Evolutionary conservation across 768 basidiomycete species (phyloP).

Genomic region (Pulveroboletus ravenelii): DNA sequence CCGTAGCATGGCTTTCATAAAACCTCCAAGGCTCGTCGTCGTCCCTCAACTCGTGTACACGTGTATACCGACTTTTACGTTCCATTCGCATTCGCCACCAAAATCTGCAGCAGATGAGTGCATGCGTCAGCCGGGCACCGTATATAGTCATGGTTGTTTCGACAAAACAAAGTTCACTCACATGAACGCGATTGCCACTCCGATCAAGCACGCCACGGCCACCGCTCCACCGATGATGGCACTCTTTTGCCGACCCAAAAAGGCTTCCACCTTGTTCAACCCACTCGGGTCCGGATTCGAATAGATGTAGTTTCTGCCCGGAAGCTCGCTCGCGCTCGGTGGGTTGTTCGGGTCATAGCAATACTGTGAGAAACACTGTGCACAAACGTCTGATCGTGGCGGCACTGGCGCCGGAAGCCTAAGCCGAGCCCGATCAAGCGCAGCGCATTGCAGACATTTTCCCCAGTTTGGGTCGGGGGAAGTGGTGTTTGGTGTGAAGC

Average conservation of each 20-base stretch:
- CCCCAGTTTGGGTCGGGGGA: constrained; percentile 51
- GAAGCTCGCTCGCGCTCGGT: constrained; percentile 44
- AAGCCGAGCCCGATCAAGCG: constrained; percentile 50
- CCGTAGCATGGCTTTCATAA: constrained; percentile 18
- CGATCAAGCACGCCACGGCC: constrained; percentile 40
- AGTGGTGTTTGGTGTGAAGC: constrained; percentile 58
- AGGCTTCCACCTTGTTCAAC: constrained; percentile 36
- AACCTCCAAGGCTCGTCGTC: constrained; percentile 29
- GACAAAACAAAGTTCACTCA: constrained; percentile 15
- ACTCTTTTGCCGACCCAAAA: constrained; percentile 43
- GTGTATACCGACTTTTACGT: constrained; percentile 16
- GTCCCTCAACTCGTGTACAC: constrained; percentile 26
- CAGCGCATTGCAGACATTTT: constrained; percentile 58
- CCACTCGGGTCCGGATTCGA: constrained; percentile 54
- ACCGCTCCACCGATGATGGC: constrained; percentile 46
- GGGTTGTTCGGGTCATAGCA: constrained; percentile 57
- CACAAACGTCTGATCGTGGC: constrained; percentile 43
- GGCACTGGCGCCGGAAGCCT: constrained; percentile 32
- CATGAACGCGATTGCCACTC: constrained; percentile 32
- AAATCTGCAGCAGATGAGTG: constrained; percentile 19
- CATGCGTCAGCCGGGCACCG: background rate
- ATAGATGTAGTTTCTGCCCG: constrained; percentile 40
- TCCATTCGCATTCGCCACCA: constrained; percentile 28
- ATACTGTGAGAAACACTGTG: constrained; percentile 58
- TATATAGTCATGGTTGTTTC: background rate